Evolutionary conservation across 371 early-diverging fungal genomes (phyloP).

Genomic region (Mucor racemosus): DNA sequence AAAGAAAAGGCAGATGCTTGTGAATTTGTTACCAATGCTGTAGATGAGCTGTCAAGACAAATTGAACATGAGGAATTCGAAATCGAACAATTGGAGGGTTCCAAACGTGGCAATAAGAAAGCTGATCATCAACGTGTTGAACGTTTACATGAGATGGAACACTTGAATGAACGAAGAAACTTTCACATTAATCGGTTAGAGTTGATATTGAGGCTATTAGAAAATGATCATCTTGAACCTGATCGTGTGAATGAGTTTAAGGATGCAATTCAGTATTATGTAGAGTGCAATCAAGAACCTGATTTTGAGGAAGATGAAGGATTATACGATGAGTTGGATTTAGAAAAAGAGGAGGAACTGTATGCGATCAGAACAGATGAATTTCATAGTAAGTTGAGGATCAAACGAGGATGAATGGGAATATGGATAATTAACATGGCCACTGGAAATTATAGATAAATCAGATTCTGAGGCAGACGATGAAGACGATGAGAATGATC

Average conservation of each 20-base stretch:
- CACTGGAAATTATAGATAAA: slow-evolving; percentile 24
- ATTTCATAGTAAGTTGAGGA: slow-evolving; percentile 31
- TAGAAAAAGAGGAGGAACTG: slow-evolving; percentile 88
- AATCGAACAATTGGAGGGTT: slow-evolving; percentile 79
- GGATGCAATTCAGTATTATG: slow-evolving; percentile 90
- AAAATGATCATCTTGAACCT: slow-evolving; percentile 87
- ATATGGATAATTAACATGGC: background rate
- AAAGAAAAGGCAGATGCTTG: slow-evolving; percentile 84
- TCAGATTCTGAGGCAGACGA: slow-evolving; percentile 42
- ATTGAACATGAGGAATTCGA: slow-evolving; percentile 92
- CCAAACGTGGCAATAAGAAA: slow-evolving; percentile 63
- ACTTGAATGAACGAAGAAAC: slow-evolving; percentile 84
- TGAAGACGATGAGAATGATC: slow-evolving; percentile 14
- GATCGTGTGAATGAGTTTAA: slow-evolving; percentile 55
- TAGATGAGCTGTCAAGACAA: slow-evolving; percentile 85
- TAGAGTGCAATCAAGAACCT: slow-evolving; percentile 85
- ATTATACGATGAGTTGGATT: slow-evolving; percentile 91
- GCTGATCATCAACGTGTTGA: slow-evolving; percentile 78
- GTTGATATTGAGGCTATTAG: slow-evolving; percentile 86
- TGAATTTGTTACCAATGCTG: slow-evolving; percentile 78
- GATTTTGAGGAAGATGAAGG: slow-evolving; percentile 92
- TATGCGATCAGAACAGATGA: slow-evolving; percentile 68
- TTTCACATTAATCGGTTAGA: slow-evolving; percentile 90
- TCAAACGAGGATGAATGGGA: background rate
- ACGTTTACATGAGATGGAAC: slow-evolving; percentile 68